Evolutionary conservation across 1,284 basidiomycete genomes (phyloP).

Genomic region (Heterobasidion occidentale): DNA sequence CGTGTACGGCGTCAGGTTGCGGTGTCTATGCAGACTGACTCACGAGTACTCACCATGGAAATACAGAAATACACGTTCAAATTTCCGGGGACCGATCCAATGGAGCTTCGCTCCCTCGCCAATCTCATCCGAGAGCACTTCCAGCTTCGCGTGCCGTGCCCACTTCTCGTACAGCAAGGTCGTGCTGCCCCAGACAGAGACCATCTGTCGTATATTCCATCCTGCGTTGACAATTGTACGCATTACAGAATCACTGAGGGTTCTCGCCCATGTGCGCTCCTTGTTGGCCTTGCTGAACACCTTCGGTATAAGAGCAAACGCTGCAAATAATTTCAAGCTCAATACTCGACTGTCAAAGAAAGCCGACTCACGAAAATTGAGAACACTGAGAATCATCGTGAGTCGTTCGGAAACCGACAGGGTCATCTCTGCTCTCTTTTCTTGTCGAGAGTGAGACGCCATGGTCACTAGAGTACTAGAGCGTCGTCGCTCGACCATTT

Average conservation of each 20-base stretch:
- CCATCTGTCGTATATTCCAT: background rate
- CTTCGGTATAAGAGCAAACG: background rate
- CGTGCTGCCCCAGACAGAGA: background rate
- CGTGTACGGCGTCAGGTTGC: background rate
- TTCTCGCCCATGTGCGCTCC: background rate
- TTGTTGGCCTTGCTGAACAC: background rate
- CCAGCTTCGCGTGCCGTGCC: constrained; percentile 19
- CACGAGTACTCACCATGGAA: constrained; percentile 26
- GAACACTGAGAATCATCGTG: too few species aligned
- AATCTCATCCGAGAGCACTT: constrained; percentile 19
- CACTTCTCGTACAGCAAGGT: constrained; percentile 16
- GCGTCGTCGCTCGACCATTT: too few species aligned
- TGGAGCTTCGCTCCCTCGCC: constrained; percentile 21
- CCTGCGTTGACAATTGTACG: background rate
- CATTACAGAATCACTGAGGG: background rate
- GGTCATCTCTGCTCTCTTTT: too few species aligned
- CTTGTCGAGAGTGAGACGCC: too few species aligned
- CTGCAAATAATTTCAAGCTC: background rate
- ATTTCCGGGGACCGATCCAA: constrained; percentile 29
- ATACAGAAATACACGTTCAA: constrained; percentile 28
- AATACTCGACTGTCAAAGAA: too few species aligned
- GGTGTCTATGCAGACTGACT: background rate
- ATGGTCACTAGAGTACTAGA: too few species aligned
- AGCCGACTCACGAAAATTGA: too few species aligned
- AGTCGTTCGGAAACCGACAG: too few species aligned